Percentiles rank a stretch among this genome's conserved stretches.
Evolutionary conservation across 345 rosid genomes (phyloP).

Genomic region (Pseudoturritis turrita): DNA sequence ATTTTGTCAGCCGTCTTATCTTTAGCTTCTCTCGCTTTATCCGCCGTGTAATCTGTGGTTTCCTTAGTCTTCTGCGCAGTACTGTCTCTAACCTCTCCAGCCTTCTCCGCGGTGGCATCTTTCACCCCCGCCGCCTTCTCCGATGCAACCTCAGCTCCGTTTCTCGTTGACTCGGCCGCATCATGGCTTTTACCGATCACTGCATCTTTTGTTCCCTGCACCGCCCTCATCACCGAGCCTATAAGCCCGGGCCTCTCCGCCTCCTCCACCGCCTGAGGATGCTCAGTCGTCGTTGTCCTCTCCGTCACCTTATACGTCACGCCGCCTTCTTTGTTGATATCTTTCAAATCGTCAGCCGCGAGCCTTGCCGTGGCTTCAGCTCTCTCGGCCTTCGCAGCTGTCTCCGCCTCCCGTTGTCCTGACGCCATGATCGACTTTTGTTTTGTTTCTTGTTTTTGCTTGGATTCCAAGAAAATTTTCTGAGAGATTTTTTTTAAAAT

Average conservation of each 20-base stretch:
- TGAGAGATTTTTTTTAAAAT: background rate
- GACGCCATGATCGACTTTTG: constrained; percentile 51
- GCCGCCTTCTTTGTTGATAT: constrained; percentile 31
- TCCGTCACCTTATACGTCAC: constrained; percentile 28
- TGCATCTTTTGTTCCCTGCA: constrained; percentile 57
- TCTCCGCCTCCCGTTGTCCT: constrained; percentile 47
- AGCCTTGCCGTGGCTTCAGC: constrained; percentile 44
- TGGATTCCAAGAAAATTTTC: background rate
- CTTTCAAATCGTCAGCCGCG: constrained; percentile 43
- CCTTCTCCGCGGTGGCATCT: constrained; percentile 25
- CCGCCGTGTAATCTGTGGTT: constrained; percentile 9
- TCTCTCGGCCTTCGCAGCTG: constrained; percentile 23
- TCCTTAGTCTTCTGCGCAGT: constrained; percentile 21
- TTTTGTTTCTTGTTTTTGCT: background rate
- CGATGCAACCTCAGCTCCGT: constrained; percentile 3
- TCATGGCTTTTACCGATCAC: constrained; percentile 46
- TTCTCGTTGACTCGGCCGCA: constrained; percentile 14
- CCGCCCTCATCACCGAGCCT: constrained; percentile 53
- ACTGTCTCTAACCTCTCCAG: constrained; percentile 12
- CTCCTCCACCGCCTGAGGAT: background rate
- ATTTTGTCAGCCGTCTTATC: constrained; percentile 10
- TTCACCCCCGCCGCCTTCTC: constrained; percentile 23
- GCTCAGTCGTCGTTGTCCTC: constrained; percentile 30
- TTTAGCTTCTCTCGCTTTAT: constrained; percentile 21
- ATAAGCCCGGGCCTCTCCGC: constrained; percentile 45